Conservation (phyloP, 73 alveolate genomes). For the Paramecium caudatum region DNA sequence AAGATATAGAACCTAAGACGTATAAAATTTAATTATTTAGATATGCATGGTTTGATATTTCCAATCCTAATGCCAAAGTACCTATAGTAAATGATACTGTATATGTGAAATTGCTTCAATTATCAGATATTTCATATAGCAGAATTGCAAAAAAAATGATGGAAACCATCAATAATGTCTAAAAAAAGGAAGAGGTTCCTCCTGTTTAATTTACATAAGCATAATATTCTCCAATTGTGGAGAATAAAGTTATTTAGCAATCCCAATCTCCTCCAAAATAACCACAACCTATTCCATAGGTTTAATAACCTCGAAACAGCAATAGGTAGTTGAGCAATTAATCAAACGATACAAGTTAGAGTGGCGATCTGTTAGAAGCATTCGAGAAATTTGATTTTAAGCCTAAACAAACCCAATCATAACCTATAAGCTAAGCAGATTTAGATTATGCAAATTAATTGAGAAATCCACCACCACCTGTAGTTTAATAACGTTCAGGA, state of each 20-base stretch:
- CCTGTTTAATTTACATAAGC: too few relatives aligned
- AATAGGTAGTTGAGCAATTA: conserved; percentile 49
- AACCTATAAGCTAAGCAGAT: conserved; percentile 52
- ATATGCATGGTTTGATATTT: conserved; percentile 64
- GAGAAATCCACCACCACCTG: too few relatives aligned
- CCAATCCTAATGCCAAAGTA: conserved; percentile 52
- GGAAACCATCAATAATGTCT: neutral
- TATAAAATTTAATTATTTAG: neutral
- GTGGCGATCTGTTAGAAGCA: conserved; percentile 39
- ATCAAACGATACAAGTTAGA: conserved; percentile 14
- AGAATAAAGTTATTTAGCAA: too few relatives aligned
- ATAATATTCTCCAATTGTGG: too few relatives aligned
- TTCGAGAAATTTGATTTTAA: conserved; percentile 29
- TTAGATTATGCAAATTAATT: neutral
- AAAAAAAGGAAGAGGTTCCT: neutral
- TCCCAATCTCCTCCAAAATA: too few relatives aligned
- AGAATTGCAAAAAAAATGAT: conserved; percentile 40
- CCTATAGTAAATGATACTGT: conserved; percentile 36
- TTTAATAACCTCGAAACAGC: too few relatives aligned
- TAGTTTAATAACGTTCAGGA: too few relatives aligned
- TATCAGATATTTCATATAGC: conserved; percentile 1
- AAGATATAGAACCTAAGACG: conserved; percentile 52
- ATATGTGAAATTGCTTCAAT: conserved; percentile 25
- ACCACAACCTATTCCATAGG: too few relatives aligned
- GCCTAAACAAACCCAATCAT: conserved; percentile 3